Conservation (phyloP, 768 basidiomycete species). For the Floccularia luteovirens region DNA sequence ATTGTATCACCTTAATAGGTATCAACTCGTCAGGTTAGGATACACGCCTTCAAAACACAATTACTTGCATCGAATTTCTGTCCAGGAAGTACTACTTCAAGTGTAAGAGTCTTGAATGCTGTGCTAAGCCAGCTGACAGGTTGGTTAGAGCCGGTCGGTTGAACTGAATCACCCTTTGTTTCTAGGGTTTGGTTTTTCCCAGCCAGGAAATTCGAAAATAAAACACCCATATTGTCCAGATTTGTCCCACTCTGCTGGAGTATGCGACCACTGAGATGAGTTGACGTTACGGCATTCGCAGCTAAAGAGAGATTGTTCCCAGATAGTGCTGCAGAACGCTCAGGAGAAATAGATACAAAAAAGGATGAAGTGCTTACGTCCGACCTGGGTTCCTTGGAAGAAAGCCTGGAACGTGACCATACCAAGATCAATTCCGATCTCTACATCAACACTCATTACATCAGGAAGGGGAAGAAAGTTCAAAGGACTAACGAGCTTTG, state of each 20-base stretch:
- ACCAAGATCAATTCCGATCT: slow-evolving; percentile 65
- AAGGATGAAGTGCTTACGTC: slow-evolving; percentile 37
- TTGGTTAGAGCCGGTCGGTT: slow-evolving; percentile 41
- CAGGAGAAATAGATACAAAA: background rate
- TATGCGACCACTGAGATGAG: slow-evolving; percentile 58
- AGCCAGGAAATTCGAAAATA: slow-evolving; percentile 62
- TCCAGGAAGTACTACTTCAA: slow-evolving; percentile 57
- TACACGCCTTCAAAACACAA: background rate
- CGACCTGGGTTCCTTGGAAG: slow-evolving; percentile 48
- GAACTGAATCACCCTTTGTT: slow-evolving; percentile 53
- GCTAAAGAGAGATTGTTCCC: slow-evolving; percentile 42
- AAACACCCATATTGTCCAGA: slow-evolving; percentile 43
- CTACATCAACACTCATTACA: slow-evolving; percentile 24
- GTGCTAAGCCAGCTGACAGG: slow-evolving; percentile 57
- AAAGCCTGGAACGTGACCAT: slow-evolving; percentile 54
- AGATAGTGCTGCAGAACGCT: slow-evolving; percentile 36
- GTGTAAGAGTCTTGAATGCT: slow-evolving; percentile 62
- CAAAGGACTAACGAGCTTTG: slow-evolving; percentile 41
- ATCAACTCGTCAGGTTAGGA: slow-evolving; percentile 3
- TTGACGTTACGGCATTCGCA: slow-evolving; percentile 35
- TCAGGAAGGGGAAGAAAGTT: background rate
- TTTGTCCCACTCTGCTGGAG: slow-evolving; percentile 51
- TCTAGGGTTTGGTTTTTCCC: slow-evolving; percentile 56
- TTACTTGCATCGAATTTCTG: slow-evolving; percentile 40
- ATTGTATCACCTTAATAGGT: slow-evolving; percentile 45